Evolutionary conservation across 2,329 filamentous ascomycete species (phyloP), one percentile per base, ranked within the genome.

Genomic region (Hypoxylon sp.): DNA sequence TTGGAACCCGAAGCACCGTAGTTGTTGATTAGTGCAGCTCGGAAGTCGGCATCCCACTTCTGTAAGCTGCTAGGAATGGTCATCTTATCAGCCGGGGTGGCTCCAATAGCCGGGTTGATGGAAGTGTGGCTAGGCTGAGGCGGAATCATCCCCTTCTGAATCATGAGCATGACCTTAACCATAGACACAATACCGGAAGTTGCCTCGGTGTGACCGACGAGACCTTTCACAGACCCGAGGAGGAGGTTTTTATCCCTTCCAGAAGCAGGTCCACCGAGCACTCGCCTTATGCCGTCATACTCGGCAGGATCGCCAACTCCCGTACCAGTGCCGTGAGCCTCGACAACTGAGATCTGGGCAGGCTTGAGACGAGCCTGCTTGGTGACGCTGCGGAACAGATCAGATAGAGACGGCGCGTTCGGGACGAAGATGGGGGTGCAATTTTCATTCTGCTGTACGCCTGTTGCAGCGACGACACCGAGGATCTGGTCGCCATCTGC

Each of bases 241-340:
- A 51, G 43, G 7, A 76, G 57, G 11, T 63, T 54, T 0, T 64
- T 54, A 2, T 61, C 29, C 5, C 68, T 50, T 5, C 43, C 48
- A n/a, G 78, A 75, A 1, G 45, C 53, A 25, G 77, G 74, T 0
- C 77, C 76, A 27, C 63, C 67, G 4, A 77, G 71, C 0, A 74
- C 73, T 9, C 51, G 23, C 1, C 78, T 27, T 37, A 67, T 21
- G 71, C 75, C 63, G 74, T 77, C 32, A 61, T 71, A 23, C 65
- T 75, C 73, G 19, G 66, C 61, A 4, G 78, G 76, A 50, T 82
- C 80, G 0, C 80, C 80, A 6, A 78, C 77, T 1, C 68, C 67
- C 0, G 82, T 84, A 5, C 81, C 81, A 0, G 82, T 83, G 1
- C 81, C 81, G 52, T 84, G 82, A 7, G 76, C 75, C 57, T 81